Evolutionary conservation across 768 basidiomycete species (phyloP).

Genomic region (Amanita rimosa): DNA sequence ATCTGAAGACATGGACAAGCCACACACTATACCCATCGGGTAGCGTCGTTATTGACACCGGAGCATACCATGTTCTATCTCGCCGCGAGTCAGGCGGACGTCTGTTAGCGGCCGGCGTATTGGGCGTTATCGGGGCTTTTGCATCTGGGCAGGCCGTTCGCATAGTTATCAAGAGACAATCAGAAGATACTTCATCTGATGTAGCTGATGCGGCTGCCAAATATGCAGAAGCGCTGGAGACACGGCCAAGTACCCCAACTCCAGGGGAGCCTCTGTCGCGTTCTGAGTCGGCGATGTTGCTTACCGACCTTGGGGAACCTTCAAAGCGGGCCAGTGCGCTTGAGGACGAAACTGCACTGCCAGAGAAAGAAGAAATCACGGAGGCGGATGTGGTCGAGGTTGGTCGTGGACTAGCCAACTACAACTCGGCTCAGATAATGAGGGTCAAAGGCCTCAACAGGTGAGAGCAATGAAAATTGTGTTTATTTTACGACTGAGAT

Average conservation of each 20-base stretch:
- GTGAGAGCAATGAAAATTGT: slow-evolving; percentile 29
- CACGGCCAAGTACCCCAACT: slow-evolving; percentile 48
- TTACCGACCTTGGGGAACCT: neutral
- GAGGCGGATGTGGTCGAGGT: slow-evolving; percentile 75
- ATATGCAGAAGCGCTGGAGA: slow-evolving; percentile 29
- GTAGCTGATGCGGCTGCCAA: slow-evolving; percentile 13
- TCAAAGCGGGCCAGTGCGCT: neutral
- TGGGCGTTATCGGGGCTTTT: slow-evolving; percentile 80
- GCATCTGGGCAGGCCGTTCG: slow-evolving; percentile 92
- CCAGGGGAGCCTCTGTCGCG: slow-evolving; percentile 12
- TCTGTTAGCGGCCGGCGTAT: slow-evolving; percentile 84
- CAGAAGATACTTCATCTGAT: slow-evolving; percentile 15
- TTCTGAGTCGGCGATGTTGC: neutral
- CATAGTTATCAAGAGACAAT: slow-evolving; percentile 45
- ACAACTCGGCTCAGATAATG: slow-evolving; percentile 87
- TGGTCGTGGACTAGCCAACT: slow-evolving; percentile 90
- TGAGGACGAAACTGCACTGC: slow-evolving; percentile 19
- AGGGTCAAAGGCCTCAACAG: slow-evolving; percentile 87
- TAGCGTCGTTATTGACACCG: slow-evolving; percentile 77
- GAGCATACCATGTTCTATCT: slow-evolving; percentile 80
- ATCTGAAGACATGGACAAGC: slow-evolving; percentile 94
- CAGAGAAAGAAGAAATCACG: slow-evolving; percentile 20
- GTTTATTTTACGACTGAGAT: slow-evolving; percentile 6
- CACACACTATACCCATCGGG: slow-evolving; percentile 90
- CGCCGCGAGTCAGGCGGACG: slow-evolving; percentile 83